These are phyloP conservation scores for Geotrichum europaeum DNA, from an alignment of 1,139 yeast genomes.

Conservation along the genomic window DNA sequence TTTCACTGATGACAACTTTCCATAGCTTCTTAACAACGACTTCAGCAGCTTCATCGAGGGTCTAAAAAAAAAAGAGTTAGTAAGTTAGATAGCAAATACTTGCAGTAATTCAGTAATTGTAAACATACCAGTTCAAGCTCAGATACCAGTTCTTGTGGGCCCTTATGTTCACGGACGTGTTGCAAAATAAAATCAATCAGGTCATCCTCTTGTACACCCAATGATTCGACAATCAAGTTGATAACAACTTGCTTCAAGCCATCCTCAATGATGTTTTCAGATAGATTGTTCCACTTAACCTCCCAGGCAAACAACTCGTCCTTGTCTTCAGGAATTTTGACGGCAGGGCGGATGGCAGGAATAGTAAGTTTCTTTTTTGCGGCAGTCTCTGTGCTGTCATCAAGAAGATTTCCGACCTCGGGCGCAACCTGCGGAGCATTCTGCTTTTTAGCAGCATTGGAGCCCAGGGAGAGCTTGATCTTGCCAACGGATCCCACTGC, in stretches of 20 bases:
- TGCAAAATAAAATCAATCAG: slow-evolving; percentile 30
- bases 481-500: slow-evolving; percentile 6
- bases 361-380: slow-evolving; percentile 1
- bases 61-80: slow-evolving; percentile 3
- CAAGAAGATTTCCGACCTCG: slow-evolving; percentile 6
- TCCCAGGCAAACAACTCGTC: slow-evolving; percentile 24
- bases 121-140: slow-evolving; percentile 28
- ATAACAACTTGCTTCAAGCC: slow-evolving; percentile 27
- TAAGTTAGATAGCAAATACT: background rate
- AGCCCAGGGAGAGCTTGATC: slow-evolving; percentile 15
- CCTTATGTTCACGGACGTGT: slow-evolving; percentile 27
- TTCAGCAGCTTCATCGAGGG: slow-evolving; percentile 36
- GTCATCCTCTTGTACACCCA: slow-evolving; percentile 37
- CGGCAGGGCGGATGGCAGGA: background rate
- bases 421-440: background rate
- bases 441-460: slow-evolving; percentile 3
- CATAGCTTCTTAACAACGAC: slow-evolving; percentile 29
- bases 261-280: slow-evolving; percentile 24
- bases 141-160: slow-evolving; percentile 26
- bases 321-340: slow-evolving; percentile 22
- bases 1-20: slow-evolving; percentile 28
- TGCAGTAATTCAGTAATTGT: background rate
- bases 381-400: slow-evolving; percentile 4
- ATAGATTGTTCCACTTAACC: slow-evolving; percentile 30
- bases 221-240: slow-evolving; percentile 30